Conservation (phyloP, 1,284 basidiomycete genomes). For the Takashimella koratensis region DNA sequence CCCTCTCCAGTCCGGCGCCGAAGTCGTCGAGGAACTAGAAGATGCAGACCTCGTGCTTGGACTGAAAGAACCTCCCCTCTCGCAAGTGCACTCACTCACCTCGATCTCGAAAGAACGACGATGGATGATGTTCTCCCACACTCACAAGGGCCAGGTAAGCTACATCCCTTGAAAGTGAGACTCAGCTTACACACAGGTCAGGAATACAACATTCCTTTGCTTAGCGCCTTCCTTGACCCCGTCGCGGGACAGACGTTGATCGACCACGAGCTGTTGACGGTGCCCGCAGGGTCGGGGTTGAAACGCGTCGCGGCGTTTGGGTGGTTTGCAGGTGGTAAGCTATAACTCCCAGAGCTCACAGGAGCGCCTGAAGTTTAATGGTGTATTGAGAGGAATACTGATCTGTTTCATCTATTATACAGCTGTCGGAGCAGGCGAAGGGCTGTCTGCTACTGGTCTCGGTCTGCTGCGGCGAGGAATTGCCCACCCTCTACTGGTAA, state of each 20-base stretch:
- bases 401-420: too few species aligned
- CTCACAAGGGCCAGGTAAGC: constrained; percentile 60
- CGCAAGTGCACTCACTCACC: constrained; percentile 52
- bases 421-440: constrained; percentile 81
- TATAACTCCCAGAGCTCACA: neutral
- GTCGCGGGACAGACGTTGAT: constrained; percentile 57
- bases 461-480: constrained; percentile 71
- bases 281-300: constrained; percentile 39
- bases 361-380: too few species aligned
- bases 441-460: constrained; percentile 71
- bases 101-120: constrained; percentile 28
- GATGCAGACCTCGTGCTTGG: constrained; percentile 72
- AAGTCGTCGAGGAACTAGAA: constrained; percentile 56
- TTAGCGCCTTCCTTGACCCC: constrained; percentile 60
- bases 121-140: constrained; percentile 81
- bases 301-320: constrained; percentile 83
- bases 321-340: constrained; percentile 77
- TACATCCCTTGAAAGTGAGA: too few species aligned
- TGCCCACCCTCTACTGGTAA: constrained; percentile 74
- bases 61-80: constrained; percentile 78
- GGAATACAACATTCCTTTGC: constrained; percentile 73
- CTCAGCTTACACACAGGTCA: constrained; percentile 54
- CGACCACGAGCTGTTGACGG: constrained; percentile 78
- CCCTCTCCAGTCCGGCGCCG: constrained; percentile 77
- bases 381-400: too few species aligned